Conservation (phyloP, 441 rosid genomes). For the Gossypium gossypioides region DNA sequence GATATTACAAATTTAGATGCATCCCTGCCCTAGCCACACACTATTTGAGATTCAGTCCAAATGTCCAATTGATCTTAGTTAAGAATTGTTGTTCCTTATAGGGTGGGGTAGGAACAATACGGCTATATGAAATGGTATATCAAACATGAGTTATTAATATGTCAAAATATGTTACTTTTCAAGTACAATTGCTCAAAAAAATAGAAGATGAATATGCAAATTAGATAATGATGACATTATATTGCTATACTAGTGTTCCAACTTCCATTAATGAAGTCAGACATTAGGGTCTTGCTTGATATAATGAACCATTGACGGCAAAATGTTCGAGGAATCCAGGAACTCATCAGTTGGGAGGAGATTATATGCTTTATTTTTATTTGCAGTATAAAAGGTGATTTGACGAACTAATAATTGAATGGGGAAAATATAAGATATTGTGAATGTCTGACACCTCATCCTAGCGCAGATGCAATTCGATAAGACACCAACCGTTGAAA, state of each 20-base stretch:
- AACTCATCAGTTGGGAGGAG: neutral
- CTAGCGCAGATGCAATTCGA: neutral
- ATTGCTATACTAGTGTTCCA: neutral
- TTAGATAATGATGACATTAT: neutral
- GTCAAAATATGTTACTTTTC: too few species aligned
- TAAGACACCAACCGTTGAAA: neutral
- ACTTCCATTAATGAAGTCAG: neutral
- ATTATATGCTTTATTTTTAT: neutral
- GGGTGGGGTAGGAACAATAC: too few species aligned
- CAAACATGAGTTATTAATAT: too few species aligned
- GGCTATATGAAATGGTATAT: too few species aligned
- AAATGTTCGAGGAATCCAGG: neutral
- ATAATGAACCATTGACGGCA: neutral
- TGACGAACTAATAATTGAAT: neutral
- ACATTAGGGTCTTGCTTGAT: neutral
- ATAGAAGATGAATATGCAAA: too few species aligned
- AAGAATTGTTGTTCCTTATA: neutral
- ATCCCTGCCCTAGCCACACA: too few species aligned
- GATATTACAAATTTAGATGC: too few species aligned
- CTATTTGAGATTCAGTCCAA: too few species aligned
- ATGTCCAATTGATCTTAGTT: neutral
- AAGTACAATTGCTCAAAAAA: too few species aligned
- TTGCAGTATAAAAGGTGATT: constrained; percentile 1
- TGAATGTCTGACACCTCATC: neutral
- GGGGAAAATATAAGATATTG: too few species aligned